Base-by-base conservation (phyloP, 2,329 filamentous ascomycete species). In the Xylaria polymorpha region DNA sequence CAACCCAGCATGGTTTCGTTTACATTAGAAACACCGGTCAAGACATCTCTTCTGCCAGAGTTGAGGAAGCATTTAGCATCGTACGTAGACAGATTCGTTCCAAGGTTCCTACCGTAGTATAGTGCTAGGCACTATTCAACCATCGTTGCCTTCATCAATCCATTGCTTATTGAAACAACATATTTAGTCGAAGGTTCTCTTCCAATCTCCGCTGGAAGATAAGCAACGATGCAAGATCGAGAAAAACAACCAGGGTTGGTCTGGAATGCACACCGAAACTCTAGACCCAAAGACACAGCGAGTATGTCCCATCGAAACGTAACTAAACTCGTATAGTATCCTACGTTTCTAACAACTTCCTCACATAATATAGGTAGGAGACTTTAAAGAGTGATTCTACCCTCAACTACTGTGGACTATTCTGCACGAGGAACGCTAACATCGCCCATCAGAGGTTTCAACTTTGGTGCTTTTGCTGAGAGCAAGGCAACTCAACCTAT, bases 211-310 rank as follows among this genome's bases (percentile, higher is more conserved):
- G 0, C 65, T 85, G 0, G 87, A 90, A 69, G 91, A 94, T 72
- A 98, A 97, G 80, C 83, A 89, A 69, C 82, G 84, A 76, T 97
- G 91, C 77, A 87, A 87, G 12, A 97, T 98, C 71, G 86, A 89
- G 74, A 89, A 89, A 35, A 86, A 96, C 83, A 98, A 98, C 77
- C 88, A 90, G 50, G 96, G 95, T 68, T 99, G 94, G 94, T 88
- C 92, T 1, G 90, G 89, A 18, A 94, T 97, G 92, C 92, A 95
- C 76, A 89, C 89, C 14, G 95, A 99, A 82, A 95, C 91, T 0
- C 83, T 98, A 12, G 95, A 98, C 78, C 94, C 94, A 2, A 89
- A 90, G 74, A 89, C 90, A 65, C 94, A 98, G 80, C 89, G 90
- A 80, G 92, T 92, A 84, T 76, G 82, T 79, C 9, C 25, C 53